Conservation (phyloP, 805 yeast genomes). For the Priceomyces melissophilus region DNA sequence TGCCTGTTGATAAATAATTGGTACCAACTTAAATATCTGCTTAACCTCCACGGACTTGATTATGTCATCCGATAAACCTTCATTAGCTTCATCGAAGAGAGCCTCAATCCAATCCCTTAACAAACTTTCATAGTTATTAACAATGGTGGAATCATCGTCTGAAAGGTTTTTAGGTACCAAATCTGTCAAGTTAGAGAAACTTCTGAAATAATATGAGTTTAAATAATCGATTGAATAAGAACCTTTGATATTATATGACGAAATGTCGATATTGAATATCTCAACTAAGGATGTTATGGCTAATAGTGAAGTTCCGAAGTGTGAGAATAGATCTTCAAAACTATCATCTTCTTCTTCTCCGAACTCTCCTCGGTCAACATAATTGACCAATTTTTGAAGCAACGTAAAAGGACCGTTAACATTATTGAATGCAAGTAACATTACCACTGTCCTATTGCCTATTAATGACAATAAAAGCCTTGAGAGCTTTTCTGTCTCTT, state of each 20-base stretch:
- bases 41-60: conserved; percentile 62
- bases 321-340: conserved; percentile 64
- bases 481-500: conserved; percentile 29
- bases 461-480: conserved; percentile 52
- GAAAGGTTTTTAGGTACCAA: conserved; percentile 8
- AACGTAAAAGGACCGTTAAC: conserved; percentile 41
- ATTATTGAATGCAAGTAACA: conserved; percentile 40
- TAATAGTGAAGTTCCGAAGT: conserved; percentile 60
- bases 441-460: conserved; percentile 37
- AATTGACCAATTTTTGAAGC: conserved; percentile 45
- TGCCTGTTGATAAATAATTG: conserved; percentile 71
- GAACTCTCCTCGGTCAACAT: conserved; percentile 45
- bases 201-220: conserved; percentile 29
- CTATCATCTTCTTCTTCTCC: conserved; percentile 50
- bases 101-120: conserved; percentile 72
- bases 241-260: conserved; percentile 17
- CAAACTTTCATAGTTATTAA: conserved; percentile 31
- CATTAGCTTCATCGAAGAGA: conserved; percentile 58
- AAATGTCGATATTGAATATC: conserved; percentile 24
- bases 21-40: conserved; percentile 67
- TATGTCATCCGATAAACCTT: conserved; percentile 83
- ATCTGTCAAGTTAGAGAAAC: conserved; percentile 28
- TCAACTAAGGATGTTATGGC: conserved; percentile 23
- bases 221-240: conserved; percentile 34
- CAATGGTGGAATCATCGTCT: conserved; percentile 29